Evolutionary conservation across 75 land plant species (phyloP), one percentile per base, ranked within the genome.

Genomic region (Larix kaempferi): DNA sequence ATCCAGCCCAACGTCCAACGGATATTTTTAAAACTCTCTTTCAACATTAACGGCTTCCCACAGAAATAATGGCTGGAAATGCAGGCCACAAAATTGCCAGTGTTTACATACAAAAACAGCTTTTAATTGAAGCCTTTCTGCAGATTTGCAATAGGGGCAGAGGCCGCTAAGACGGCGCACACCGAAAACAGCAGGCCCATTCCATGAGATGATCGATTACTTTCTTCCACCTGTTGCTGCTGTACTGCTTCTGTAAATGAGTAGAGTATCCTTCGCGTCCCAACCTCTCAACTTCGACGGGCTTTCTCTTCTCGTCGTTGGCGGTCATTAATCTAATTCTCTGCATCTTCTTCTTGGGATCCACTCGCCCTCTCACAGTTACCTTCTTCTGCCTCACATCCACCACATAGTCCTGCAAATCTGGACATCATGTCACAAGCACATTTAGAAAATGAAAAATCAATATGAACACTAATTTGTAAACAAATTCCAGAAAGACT

Each of bases 281-380:
- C 1, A 35, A 19, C 11, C 44, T 37, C 41, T 17, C 35, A 37
- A 17, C 5, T 15, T 66, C 21, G 27, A 66, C 19, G 44, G 17
- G 5, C 4, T 66, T 66, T 0, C 39, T 8, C 41, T 7, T 66
- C 17, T 66, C 37, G n/a, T 35, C n/a, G 19, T 6, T 35, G 44
- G 37, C 44, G 44, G 37, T n/a, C 39, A 37, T 37, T 37, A 37
- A 37, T 37, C 39, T 37, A 37, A 66, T 17, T 35, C 71, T 17
- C 13, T 17, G 33, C 41, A 33, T 66, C n/a, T n/a, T 37, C 69
- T 65, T 65, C 69, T 65, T 65, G 25, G 69, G 69, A 65, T 65
- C 69, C 69, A 65, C 69, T 29, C 44, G 27, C n/a, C 71, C 71
- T 66, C 22, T 66, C 71, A 66, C 71, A 0, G 22, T 66, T 16